Evolutionary conservation across 768 basidiomycete genomes (phyloP).

Genomic region (Suillus subalutaceus): DNA sequence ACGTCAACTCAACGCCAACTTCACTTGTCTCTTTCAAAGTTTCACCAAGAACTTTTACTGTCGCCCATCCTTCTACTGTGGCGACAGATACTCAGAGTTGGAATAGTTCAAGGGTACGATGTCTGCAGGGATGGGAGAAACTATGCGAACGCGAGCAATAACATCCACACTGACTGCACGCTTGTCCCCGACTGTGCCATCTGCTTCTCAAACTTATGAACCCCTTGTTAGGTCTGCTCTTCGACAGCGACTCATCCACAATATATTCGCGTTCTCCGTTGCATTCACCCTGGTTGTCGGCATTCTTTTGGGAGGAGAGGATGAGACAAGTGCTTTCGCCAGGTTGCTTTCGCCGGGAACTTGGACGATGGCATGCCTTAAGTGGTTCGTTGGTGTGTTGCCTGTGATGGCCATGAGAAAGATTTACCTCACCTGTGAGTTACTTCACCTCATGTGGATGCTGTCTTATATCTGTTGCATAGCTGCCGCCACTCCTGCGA

Average conservation of each 20-base stretch:
- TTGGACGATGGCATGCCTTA: slow-evolving; percentile 40
- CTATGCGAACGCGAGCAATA: slow-evolving; percentile 42
- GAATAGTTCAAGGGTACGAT: slow-evolving; percentile 2
- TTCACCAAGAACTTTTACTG: slow-evolving; percentile 3
- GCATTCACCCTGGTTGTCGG: slow-evolving; percentile 48
- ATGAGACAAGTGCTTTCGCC: slow-evolving; percentile 28
- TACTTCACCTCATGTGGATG: neutral
- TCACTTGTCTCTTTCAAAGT: neutral
- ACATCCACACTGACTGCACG: slow-evolving; percentile 39
- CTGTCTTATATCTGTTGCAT: slow-evolving; percentile 7
- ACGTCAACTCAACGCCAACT: neutral
- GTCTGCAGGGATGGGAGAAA: slow-evolving; percentile 3
- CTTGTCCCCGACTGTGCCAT: slow-evolving; percentile 56
- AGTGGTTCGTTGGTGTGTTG: slow-evolving; percentile 56
- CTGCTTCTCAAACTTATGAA: slow-evolving; percentile 61
- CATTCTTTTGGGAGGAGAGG: slow-evolving; percentile 32
- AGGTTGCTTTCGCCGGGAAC: slow-evolving; percentile 48
- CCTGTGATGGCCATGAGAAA: slow-evolving; percentile 65
- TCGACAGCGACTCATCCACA: slow-evolving; percentile 57
- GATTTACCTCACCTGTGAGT: slow-evolving; percentile 59
- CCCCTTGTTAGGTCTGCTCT: slow-evolving; percentile 67
- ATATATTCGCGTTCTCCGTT: slow-evolving; percentile 54
- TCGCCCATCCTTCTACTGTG: neutral
- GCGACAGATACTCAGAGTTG: neutral
- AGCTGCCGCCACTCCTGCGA: slow-evolving; percentile 51